Conservation (phyloP, 2,329 filamentous ascomycete genomes). For the Niveomyces coronatus region DNA sequence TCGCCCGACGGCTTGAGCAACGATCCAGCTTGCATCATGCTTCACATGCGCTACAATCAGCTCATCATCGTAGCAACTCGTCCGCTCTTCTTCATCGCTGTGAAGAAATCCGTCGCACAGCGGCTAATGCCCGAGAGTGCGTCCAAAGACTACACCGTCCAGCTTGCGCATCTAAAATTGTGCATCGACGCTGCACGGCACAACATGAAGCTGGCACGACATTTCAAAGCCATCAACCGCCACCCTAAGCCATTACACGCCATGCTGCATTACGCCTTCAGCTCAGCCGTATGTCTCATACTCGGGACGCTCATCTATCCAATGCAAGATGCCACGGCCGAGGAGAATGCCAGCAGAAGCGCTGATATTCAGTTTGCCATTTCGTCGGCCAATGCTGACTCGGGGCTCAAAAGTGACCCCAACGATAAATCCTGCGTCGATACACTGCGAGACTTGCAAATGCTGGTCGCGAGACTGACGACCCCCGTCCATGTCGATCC, state of each 20-base stretch:
- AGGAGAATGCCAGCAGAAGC: conserved; percentile 16
- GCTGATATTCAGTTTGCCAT: conserved; percentile 30
- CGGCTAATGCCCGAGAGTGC: conserved; percentile 22
- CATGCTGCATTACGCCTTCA: conserved; percentile 39
- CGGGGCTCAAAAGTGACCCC: conserved; percentile 28
- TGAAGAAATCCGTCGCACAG: conserved; percentile 36
- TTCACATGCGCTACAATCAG: conserved; percentile 42
- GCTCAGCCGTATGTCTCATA: conserved; percentile 37
- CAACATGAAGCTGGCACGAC: conserved; percentile 34
- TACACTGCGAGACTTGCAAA: conserved; percentile 28
- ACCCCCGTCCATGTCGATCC: conserved; percentile 14
- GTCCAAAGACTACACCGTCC: conserved; percentile 15
- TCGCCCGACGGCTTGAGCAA: conserved; percentile 23
- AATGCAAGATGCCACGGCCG: conserved; percentile 14
- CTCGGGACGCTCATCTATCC: conserved; percentile 33
- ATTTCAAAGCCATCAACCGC: conserved; percentile 26
- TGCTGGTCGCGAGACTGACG: conserved; percentile 26
- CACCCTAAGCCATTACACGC: conserved; percentile 32
- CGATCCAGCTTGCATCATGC: conserved; percentile 32
- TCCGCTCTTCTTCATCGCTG: conserved; percentile 36
- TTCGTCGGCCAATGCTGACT: conserved; percentile 25
- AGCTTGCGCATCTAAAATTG: conserved; percentile 9
- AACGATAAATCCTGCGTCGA: conserved; percentile 28
- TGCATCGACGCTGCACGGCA: conserved; percentile 24
- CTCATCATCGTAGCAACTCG: conserved; percentile 38